Base-by-base conservation (phyloP, 2,329 filamentous ascomycete genomes). In the Trichoderma atroviride region DNA sequence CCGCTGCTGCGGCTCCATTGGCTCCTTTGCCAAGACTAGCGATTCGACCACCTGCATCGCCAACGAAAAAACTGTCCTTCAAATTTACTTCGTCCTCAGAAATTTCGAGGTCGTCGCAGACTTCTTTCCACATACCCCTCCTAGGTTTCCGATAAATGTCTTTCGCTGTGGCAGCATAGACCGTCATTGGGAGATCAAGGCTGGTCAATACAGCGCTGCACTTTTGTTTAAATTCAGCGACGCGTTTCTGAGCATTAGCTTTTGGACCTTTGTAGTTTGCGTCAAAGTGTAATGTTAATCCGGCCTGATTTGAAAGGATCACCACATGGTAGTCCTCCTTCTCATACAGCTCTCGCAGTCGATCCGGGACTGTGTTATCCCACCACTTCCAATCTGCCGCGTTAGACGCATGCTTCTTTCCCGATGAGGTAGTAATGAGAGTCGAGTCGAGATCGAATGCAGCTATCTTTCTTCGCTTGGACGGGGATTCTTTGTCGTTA, bases 351-450 rank as follows among this genome's bases (percentile, higher is more conserved):
- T 89, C 82, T 72, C 86, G 87, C 22, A 99, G 79, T 64, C 83
- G 87, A 0, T 79, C 80, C 0, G 93, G 93, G 0, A 98, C 92
- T 22, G 81, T 84, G 16, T 81, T 74, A 78, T 96, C 83, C 93
- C 94, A 98, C 96, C 96, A 99, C 78, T 92, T 93, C 96, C 96
- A 99, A 77, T 98, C 95, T 4, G 84, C 83, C 0, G 89, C 87
- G 72, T 89, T 87, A 63, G 86, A 86, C 3, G 88, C 86, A 75
- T 95, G 95, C 62, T 87, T 91, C 79, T 93, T 96, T 9, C 94
- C 94, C 0, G 94, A 97, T 4, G 88, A 85, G 0, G 93, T 91
- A 1, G 84, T 84, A 71, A 99, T 93, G 40, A 99, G 81, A 0
- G 96, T 99, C 9, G 92, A 96, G 78, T 99, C 96, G 27, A 93